Conservation (phyloP, 148 eudicot genomes). For the Chenopodium suecicum region DNA sequence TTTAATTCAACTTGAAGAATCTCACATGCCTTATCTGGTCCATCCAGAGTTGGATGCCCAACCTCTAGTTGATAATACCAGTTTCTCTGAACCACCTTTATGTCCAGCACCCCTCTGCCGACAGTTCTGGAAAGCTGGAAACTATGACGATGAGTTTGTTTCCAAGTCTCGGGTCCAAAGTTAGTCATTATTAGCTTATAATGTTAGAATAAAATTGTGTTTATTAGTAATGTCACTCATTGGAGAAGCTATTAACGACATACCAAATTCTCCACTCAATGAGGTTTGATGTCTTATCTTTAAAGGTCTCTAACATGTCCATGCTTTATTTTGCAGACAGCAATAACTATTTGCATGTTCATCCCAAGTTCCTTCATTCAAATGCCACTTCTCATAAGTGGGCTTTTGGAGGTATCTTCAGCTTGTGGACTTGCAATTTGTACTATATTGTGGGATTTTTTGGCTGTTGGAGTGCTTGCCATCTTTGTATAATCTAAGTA, state of each 20-base stretch:
- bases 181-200: conserved; percentile 22
- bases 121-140: conserved; percentile 90
- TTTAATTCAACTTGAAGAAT: conserved; percentile 30
- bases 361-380: conserved; percentile 86
- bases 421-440: background rate
- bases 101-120: conserved; percentile 78
- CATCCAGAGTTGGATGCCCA: conserved; percentile 28
- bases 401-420: conserved; percentile 79
- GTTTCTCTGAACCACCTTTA: conserved; percentile 49
- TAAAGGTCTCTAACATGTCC: background rate
- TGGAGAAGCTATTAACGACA: conserved; percentile 8
- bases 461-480: conserved; percentile 7
- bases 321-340: conserved; percentile 41
- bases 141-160: conserved; percentile 50
- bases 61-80: conserved; percentile 41
- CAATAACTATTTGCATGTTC: conserved; percentile 60
- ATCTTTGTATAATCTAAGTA: background rate
- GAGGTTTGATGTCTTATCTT: background rate
- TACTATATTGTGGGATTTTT: background rate
- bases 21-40: conserved; percentile 20
- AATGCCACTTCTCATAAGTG: conserved; percentile 97
- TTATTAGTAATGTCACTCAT: conserved; percentile 1
- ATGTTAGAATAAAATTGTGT: background rate
- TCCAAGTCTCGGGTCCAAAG: conserved; percentile 52
- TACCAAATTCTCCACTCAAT: background rate